Conservation (phyloP, 495 filamentous ascomycete genomes). For the Xylaria flabelliformis region DNA sequence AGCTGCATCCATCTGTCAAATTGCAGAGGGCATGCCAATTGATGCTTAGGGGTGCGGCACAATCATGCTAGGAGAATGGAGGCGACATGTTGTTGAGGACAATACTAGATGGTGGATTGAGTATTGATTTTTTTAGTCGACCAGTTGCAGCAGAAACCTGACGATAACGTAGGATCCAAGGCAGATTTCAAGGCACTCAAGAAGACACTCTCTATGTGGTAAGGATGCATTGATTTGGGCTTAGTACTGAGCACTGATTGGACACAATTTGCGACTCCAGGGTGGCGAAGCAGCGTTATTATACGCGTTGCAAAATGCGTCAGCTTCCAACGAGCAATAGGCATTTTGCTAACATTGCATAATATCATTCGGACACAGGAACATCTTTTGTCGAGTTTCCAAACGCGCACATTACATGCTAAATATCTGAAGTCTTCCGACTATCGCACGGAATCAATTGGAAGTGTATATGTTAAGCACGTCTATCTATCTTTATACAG, state of each 20-base stretch:
- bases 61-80: neutral
- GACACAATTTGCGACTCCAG: neutral
- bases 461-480: neutral
- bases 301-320: no score
- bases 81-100: neutral
- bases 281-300: no score
- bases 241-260: neutral
- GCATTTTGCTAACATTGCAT: no score
- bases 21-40: neutral
- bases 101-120: neutral
- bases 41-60: neutral
- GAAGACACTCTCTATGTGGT: neutral
- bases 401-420: neutral
- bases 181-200: neutral
- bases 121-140: neutral
- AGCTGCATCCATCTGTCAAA: neutral
- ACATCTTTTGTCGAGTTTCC: neutral
- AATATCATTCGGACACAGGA: neutral
- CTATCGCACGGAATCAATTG: neutral
- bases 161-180: neutral
- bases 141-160: neutral
- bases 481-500: slow-evolving; percentile 11
- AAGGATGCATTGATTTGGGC: neutral
- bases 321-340: no score
- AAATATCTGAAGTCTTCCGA: neutral